phyloP scores from a whole-genome alignment of 1,139 yeast genomes.

The Scheffersomyces titani region DNA sequence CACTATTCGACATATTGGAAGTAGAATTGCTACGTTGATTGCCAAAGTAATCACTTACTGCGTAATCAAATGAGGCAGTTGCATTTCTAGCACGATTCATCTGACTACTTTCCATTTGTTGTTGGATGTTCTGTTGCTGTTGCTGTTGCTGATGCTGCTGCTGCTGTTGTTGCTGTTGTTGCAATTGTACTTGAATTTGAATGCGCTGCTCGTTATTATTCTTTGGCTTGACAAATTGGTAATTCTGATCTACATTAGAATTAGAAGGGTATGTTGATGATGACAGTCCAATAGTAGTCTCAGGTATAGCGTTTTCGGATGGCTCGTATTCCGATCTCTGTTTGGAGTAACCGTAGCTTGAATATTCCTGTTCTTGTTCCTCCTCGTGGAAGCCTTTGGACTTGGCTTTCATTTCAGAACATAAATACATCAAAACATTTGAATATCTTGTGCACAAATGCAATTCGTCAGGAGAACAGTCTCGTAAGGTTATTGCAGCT shows the following conservation, averaged over 20 bases:
- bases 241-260: background rate
- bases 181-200: background rate
- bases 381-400: conserved; percentile 20
- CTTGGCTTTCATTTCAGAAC: conserved; percentile 67
- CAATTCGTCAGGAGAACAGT: conserved; percentile 86
- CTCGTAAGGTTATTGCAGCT: conserved; percentile 74
- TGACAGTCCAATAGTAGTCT: background rate
- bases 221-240: background rate
- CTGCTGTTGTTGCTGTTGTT: conserved; percentile 3
- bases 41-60: background rate
- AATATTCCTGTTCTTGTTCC: conserved; percentile 10
- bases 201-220: background rate
- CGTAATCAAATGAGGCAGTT: background rate
- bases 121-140: conserved; percentile 1
- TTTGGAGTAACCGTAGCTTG: background rate
- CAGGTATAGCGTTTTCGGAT: conserved; percentile 4
- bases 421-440: conserved; percentile 73
- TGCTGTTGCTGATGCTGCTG: conserved; percentile 10
- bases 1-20: conserved; percentile 3
- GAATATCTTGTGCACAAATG: conserved; percentile 84
- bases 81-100: background rate
- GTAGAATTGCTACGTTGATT: background rate
- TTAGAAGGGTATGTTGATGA: background rate
- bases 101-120: background rate
- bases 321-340: background rate